A percentile compares a stretch with the other conserved stretches of the same genome.
Evolutionary conservation across 2,329 filamentous ascomycete genomes (phyloP).

Genomic region (Trichoderma sp.): DNA sequence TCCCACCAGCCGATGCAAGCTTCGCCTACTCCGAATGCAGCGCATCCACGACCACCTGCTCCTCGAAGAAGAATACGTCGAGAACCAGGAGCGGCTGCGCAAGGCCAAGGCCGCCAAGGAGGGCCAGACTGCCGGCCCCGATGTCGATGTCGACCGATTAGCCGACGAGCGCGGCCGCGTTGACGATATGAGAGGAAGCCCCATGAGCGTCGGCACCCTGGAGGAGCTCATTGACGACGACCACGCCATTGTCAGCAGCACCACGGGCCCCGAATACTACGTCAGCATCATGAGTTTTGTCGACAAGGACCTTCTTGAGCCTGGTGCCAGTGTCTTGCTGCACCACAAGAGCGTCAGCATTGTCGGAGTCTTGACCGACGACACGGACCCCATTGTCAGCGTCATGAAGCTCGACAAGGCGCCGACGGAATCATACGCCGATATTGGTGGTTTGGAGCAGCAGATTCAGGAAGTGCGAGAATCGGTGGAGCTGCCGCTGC

Average conservation of each 20-base stretch:
- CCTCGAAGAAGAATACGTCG: slow-evolving; percentile 96
- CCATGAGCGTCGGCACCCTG: slow-evolving; percentile 96
- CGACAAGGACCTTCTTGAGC: slow-evolving; percentile 96
- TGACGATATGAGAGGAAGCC: slow-evolving; percentile 97
- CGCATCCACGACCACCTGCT: slow-evolving; percentile 96
- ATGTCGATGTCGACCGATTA: slow-evolving; percentile 76
- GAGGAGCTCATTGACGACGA: slow-evolving; percentile 99
- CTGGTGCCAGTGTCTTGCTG: slow-evolving; percentile 89
- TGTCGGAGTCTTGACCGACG: slow-evolving; percentile 94
- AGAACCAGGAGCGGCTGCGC: slow-evolving; percentile 95
- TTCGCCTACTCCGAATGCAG: slow-evolving; percentile 96
- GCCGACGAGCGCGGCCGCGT: slow-evolving; percentile 94
- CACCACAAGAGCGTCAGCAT: slow-evolving; percentile 99
- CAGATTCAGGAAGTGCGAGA: slow-evolving; percentile 98
- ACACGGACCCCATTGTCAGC: slow-evolving; percentile 90
- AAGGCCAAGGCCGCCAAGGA: slow-evolving; percentile 85
- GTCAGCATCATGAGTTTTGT: slow-evolving; percentile 99
- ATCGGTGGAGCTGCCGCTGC: slow-evolving; percentile 89
- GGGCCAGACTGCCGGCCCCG: slow-evolving; percentile 67
- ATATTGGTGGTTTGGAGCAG: slow-evolving; percentile 92
- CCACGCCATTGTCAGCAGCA: slow-evolving; percentile 96
- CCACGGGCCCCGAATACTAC: slow-evolving; percentile 97
- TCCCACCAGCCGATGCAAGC: slow-evolving; percentile 95
- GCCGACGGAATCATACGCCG: slow-evolving; percentile 95
- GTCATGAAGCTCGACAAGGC: slow-evolving; percentile 99